Percentiles rank a stretch among this genome's conserved stretches.
These are phyloP conservation scores for Piper betle DNA, from an alignment of 164 flowering plant genomes.

Conservation along the genomic window DNA sequence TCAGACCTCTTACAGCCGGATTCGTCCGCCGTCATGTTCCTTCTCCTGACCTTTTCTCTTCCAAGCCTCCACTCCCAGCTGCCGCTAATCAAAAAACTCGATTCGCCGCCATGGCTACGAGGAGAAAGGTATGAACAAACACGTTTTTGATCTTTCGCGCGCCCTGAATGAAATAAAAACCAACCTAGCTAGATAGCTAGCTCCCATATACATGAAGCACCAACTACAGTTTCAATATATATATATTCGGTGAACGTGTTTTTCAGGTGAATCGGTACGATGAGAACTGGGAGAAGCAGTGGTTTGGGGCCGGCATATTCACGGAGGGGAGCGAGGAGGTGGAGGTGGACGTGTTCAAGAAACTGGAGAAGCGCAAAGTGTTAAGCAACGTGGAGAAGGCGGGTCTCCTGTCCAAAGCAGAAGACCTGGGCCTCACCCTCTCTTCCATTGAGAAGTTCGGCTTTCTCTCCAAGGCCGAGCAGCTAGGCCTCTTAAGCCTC, in stretches of 20 bases:
- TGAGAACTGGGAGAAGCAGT: conserved; percentile 55
- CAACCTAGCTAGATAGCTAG: neutral
- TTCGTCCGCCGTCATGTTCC: conserved; percentile 7
- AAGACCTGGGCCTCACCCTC: conserved; percentile 68
- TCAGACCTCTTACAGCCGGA: conserved; percentile 16
- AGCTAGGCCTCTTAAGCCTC: conserved; percentile 68
- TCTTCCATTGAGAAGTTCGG: conserved; percentile 80
- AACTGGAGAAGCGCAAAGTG: conserved; percentile 65
- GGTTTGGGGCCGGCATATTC: conserved; percentile 91
- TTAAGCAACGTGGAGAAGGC: conserved; percentile 78
- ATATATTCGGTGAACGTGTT: no score
- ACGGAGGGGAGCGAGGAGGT: conserved; percentile 61
- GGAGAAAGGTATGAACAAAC: conserved; percentile 16
- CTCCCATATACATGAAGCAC: no score
- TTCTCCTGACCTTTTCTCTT: neutral
- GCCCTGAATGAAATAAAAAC: neutral
- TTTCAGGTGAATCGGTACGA: conserved; percentile 75
- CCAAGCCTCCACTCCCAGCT: conserved; percentile 12
- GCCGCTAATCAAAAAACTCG: no score
- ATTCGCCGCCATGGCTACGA: conserved; percentile 53
- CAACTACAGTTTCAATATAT: no score
- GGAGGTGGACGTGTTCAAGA: conserved; percentile 77
- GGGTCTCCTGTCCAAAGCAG: conserved; percentile 75
- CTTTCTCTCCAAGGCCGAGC: conserved; percentile 84
- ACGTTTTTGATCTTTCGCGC: neutral